Percentiles rank a stretch among this genome's conserved stretches.
These are phyloP conservation scores for Alternaria arborescens DNA, from an alignment of 2,329 filamentous ascomycete genomes.

Conservation along the genomic window DNA sequence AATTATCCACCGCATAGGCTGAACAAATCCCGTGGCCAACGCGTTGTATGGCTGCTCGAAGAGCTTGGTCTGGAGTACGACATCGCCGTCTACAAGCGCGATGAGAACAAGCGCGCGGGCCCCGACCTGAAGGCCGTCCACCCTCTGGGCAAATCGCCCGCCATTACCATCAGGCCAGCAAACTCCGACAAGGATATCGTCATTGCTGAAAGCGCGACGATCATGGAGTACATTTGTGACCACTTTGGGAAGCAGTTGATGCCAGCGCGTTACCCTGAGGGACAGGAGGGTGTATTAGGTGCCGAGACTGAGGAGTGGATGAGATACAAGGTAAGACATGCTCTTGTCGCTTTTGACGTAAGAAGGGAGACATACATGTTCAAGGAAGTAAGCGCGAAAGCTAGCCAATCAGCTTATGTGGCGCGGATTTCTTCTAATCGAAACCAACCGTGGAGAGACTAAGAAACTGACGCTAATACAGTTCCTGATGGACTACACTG, in stretches of 20 bases:
- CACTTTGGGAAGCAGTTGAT: conserved; percentile 64
- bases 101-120: conserved; percentile 72
- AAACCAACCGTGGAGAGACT: background rate
- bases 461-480: conserved; percentile 46
- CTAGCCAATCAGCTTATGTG: background rate
- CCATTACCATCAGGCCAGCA: conserved; percentile 70
- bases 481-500: conserved; percentile 76
- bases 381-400: background rate
- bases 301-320: conserved; percentile 69
- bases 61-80: conserved; percentile 83
- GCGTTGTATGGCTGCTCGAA: conserved; percentile 85
- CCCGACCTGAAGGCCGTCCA: conserved; percentile 79
- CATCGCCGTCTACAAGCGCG: conserved; percentile 79
- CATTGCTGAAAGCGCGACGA: conserved; percentile 82
- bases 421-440: background rate
- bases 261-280: conserved; percentile 62
- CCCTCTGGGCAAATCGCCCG: conserved; percentile 85
- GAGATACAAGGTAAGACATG: conserved; percentile 58
- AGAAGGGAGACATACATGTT: background rate
- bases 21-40: conserved; percentile 80
- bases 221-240: conserved; percentile 83
- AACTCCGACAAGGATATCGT: conserved; percentile 62
- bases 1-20: conserved; percentile 65
- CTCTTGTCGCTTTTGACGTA: background rate
- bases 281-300: conserved; percentile 63